Evolutionary conservation across 2,329 filamentous ascomycete species (phyloP).

Genomic region (Onygena corvina): DNA sequence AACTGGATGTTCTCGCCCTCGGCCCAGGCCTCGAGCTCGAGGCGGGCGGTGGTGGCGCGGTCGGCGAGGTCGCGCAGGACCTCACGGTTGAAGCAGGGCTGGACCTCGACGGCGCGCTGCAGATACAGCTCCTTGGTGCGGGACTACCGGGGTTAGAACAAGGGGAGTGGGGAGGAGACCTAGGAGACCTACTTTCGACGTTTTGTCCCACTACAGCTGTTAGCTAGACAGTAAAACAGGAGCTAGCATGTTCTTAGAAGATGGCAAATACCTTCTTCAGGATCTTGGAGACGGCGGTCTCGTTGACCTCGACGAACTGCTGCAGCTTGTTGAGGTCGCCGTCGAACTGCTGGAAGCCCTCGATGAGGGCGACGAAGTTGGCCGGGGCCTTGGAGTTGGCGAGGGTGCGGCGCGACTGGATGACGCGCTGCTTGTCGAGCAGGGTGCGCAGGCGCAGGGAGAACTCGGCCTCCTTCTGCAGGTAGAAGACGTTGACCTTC

Average conservation of each 20-base stretch:
- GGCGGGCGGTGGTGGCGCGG: constrained; percentile 87
- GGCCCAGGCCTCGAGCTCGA: constrained; percentile 92
- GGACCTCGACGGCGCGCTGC: constrained; percentile 88
- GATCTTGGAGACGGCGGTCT: constrained; percentile 95
- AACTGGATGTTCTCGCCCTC: constrained; percentile 90
- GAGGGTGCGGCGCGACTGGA: constrained; percentile 65
- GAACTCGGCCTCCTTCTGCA: constrained; percentile 97
- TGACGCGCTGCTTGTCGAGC: constrained; percentile 84
- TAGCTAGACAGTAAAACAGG: constrained; percentile 3
- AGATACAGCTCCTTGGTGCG: constrained; percentile 97
- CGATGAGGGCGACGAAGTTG: constrained; percentile 87
- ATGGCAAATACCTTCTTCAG: constrained; percentile 65
- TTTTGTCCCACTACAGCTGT: constrained; percentile 86
- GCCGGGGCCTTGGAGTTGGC: constrained; percentile 75
- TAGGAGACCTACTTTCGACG: constrained; percentile 57
- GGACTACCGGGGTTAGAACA: constrained; percentile 41
- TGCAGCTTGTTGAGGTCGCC: constrained; percentile 94
- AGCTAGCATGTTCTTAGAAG: constrained; percentile 9
- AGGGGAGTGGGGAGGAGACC: neutral
- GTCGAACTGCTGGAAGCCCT: constrained; percentile 94
- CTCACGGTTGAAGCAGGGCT: constrained; percentile 94
- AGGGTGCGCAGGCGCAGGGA: constrained; percentile 85
- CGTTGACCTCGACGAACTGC: constrained; percentile 97
- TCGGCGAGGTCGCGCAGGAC: constrained; percentile 95
- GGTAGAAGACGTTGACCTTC: constrained; percentile 95